Percentiles rank a stretch among this genome's conserved stretches.
phyloP scores from a whole-genome alignment of 2,329 filamentous ascomycete genomes.

The Chaetomiaceae sp. region DNA sequence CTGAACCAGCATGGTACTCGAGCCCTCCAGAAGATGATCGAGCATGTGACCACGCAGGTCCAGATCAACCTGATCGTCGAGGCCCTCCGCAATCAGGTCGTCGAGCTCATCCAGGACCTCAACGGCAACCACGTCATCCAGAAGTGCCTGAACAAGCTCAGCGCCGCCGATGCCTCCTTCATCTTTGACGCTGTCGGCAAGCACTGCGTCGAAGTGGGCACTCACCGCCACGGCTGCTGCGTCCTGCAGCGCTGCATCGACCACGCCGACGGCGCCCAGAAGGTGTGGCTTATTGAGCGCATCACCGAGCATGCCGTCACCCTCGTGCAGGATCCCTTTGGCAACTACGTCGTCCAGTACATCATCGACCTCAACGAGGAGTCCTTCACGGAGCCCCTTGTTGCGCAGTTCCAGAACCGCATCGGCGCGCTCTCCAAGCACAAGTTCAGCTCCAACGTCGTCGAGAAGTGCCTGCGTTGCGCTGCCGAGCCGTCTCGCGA shows the following conservation, averaged over 20 bases:
- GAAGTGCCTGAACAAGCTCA: slow-evolving; percentile 95
- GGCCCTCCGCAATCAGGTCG: slow-evolving; percentile 77
- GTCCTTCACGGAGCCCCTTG: slow-evolving; percentile 83
- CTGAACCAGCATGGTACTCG: slow-evolving; percentile 96
- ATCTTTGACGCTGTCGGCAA: slow-evolving; percentile 92
- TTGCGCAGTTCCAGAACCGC: slow-evolving; percentile 70
- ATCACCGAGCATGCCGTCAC: slow-evolving; percentile 87
- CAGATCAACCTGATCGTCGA: slow-evolving; percentile 86
- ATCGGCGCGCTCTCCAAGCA: slow-evolving; percentile 77
- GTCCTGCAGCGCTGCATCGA: slow-evolving; percentile 98
- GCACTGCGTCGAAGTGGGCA: slow-evolving; percentile 85
- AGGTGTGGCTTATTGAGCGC: slow-evolving; percentile 75
- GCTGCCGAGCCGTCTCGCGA: slow-evolving; percentile 70
- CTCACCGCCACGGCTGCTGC: slow-evolving; percentile 95
- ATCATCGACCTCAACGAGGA: slow-evolving; percentile 91
- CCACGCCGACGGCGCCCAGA: slow-evolving; percentile 86
- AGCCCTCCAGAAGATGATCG: slow-evolving; percentile 98
- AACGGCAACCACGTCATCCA: slow-evolving; percentile 99
- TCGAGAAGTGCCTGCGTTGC: slow-evolving; percentile 92
- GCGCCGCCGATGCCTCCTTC: slow-evolving; percentile 80
- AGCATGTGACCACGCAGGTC: slow-evolving; percentile 80
- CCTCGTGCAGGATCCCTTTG: slow-evolving; percentile 93
- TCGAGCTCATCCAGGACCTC: slow-evolving; percentile 91
- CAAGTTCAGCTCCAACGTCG: slow-evolving; percentile 99
- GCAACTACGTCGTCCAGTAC: slow-evolving; percentile 98